A percentile compares a stretch with the other conserved stretches of the same genome.
These are phyloP conservation scores for Dendryphion nanum DNA, from an alignment of 2,329 filamentous ascomycete species.

Conservation along the genomic window DNA sequence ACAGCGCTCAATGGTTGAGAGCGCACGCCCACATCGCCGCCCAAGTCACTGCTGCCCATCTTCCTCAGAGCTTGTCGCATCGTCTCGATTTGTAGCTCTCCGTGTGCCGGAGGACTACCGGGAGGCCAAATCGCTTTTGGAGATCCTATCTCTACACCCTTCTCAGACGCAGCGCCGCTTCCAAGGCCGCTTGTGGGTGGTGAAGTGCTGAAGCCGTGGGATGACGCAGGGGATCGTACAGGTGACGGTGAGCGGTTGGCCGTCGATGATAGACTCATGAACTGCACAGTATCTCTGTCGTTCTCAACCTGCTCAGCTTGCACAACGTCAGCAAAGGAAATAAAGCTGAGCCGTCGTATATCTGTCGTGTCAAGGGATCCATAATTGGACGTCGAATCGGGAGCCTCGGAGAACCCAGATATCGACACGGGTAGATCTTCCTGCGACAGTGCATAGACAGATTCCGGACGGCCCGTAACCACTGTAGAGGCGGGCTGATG, in stretches of 20 bases:
- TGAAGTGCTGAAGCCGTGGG: conserved; percentile 65
- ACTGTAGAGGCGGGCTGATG: conserved; percentile 76
- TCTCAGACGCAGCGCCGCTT: conserved; percentile 72
- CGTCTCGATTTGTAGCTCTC: conserved; percentile 85
- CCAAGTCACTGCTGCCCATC: conserved; percentile 79
- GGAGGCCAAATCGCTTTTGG: conserved; percentile 54
- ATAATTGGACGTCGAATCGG: conserved; percentile 72
- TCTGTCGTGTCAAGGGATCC: conserved; percentile 75
- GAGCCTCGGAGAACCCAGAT: conserved; percentile 25
- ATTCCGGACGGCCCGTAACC: conserved; percentile 47
- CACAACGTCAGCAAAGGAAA: conserved; percentile 94
- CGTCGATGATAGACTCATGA: conserved; percentile 65
- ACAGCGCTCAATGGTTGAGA: conserved; percentile 41
- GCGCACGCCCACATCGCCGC: conserved; percentile 33
- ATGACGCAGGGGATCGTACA: conserved; percentile 74
- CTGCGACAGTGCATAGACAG: conserved; percentile 33
- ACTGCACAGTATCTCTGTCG: conserved; percentile 68
- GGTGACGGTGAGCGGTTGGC: conserved; percentile 72
- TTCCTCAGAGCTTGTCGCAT: conserved; percentile 87
- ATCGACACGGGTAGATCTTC: conserved; percentile 22
- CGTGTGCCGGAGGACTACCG: conserved; percentile 57
- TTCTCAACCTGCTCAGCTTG: conserved; percentile 74
- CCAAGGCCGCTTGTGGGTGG: conserved; percentile 76
- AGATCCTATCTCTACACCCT: conserved; percentile 71
- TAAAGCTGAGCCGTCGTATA: conserved; percentile 83